These are phyloP conservation scores for Chrysoporthe cubensis DNA, from an alignment of 2,329 filamentous ascomycete species.

Conservation along the genomic window DNA sequence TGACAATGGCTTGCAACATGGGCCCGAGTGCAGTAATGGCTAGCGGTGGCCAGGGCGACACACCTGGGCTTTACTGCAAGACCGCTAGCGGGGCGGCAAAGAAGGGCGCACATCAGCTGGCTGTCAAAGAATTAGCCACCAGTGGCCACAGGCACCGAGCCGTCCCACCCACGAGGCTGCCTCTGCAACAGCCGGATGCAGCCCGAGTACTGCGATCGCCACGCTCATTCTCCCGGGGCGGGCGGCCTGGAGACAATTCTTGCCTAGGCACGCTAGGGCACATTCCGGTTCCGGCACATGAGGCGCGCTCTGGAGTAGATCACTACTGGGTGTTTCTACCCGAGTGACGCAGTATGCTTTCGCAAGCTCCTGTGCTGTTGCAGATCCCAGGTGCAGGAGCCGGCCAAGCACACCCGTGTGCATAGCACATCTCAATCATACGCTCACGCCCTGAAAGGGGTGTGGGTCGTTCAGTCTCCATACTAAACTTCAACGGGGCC, in stretches of 20 bases:
- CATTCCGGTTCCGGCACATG: conserved; percentile 7
- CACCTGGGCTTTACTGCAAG: neutral
- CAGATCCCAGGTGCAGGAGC: neutral
- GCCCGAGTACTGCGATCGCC: neutral
- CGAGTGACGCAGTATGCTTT: neutral
- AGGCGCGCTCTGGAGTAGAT: neutral
- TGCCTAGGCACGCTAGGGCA: neutral
- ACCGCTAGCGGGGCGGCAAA: conserved; percentile 5
- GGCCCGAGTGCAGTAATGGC: neutral
- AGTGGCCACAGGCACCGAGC: conserved; percentile 10
- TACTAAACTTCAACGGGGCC: neutral
- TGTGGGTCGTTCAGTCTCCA: neutral
- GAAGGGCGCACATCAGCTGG: conserved; percentile 12
- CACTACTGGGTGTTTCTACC: neutral
- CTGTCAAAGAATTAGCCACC: neutral
- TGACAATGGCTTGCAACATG: conserved; percentile 1
- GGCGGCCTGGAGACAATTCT: neutral
- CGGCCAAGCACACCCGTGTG: neutral
- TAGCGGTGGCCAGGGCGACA: conserved; percentile 1
- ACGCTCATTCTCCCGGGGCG: conserved; percentile 3
- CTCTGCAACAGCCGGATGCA: conserved; percentile 1
- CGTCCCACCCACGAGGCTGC: conserved; percentile 1
- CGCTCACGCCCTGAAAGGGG: neutral
- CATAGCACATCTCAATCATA: neutral
- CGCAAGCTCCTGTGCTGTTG: neutral